A percentile compares a stretch with the other conserved stretches of the same genome.
phyloP scores from a whole-genome alignment of 805 yeast genomes.

The Metschnikowia matae region DNA sequence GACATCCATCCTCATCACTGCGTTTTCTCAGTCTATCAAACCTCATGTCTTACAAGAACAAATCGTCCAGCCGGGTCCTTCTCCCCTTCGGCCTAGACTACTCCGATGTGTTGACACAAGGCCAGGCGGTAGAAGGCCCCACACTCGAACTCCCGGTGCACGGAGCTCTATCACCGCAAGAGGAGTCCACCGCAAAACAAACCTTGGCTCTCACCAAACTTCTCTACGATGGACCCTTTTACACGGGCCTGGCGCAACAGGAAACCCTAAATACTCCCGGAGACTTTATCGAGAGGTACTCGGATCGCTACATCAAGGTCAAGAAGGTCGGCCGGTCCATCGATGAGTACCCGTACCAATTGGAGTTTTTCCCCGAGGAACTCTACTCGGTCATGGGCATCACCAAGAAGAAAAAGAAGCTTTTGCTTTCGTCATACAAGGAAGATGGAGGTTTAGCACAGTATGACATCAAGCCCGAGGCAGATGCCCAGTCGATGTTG shows the following conservation, averaged over 20 bases:
- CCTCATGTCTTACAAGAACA: slow-evolving; percentile 54
- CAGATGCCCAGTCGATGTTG: slow-evolving; percentile 33
- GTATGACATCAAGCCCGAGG: slow-evolving; percentile 27
- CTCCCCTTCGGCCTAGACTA: slow-evolving; percentile 75
- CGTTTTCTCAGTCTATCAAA: neutral
- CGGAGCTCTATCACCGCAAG: slow-evolving; percentile 50
- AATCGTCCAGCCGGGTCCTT: slow-evolving; percentile 41
- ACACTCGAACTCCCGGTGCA: slow-evolving; percentile 59
- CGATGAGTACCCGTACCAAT: slow-evolving; percentile 71
- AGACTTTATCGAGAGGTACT: slow-evolving; percentile 77
- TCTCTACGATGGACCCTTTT: slow-evolving; percentile 65
- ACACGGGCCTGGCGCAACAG: slow-evolving; percentile 49
- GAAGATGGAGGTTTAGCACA: slow-evolving; percentile 37
- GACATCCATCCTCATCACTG: neutral
- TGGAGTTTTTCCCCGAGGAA: slow-evolving; percentile 74
- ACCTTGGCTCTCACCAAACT: slow-evolving; percentile 49
- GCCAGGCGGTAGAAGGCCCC: slow-evolving; percentile 36
- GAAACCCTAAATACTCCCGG: slow-evolving; percentile 22
- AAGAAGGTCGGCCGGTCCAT: slow-evolving; percentile 67
- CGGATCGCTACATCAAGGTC: slow-evolving; percentile 73
- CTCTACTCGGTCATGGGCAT: slow-evolving; percentile 68
- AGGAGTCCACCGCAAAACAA: slow-evolving; percentile 50
- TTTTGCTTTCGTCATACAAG: slow-evolving; percentile 39
- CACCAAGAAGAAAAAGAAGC: slow-evolving; percentile 48
- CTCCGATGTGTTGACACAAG: slow-evolving; percentile 47